Evolutionary conservation across 768 basidiomycete genomes (phyloP).

Genomic region (Myochromella boudieri): DNA sequence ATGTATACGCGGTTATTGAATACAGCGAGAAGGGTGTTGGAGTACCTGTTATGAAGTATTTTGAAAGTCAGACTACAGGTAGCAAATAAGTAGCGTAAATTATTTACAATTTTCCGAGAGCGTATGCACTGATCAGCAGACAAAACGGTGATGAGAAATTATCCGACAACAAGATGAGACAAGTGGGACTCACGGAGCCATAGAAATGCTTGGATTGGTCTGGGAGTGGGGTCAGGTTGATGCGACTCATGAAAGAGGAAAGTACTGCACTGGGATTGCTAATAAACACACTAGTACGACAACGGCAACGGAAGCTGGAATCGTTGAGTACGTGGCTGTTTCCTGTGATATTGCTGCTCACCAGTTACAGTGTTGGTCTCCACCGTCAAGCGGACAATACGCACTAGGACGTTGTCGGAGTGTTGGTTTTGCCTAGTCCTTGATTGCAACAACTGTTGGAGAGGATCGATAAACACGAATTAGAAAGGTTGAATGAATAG

Average conservation of each 20-base stretch:
- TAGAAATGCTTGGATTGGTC: constrained; percentile 14
- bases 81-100: background rate
- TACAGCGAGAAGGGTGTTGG: constrained; percentile 14
- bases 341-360: background rate
- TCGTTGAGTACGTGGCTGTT: background rate
- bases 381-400: constrained; percentile 14
- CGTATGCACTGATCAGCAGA: constrained; percentile 7
- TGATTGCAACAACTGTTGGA: constrained; percentile 9
- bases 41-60: no score
- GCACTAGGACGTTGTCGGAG: constrained; percentile 8
- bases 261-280: constrained; percentile 11
- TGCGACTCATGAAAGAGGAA: background rate
- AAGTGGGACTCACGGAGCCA: constrained; percentile 11
- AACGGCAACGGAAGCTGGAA: constrained; percentile 11
- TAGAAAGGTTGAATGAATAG: background rate
- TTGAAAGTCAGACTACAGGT: background rate
- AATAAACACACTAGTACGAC: constrained; percentile 12
- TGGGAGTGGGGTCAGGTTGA: background rate
- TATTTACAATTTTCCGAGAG: constrained; percentile 14
- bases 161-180: no score
- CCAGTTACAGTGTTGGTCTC: constrained; percentile 15
- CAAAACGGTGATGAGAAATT: background rate
- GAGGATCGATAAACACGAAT: no score
- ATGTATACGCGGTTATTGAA: constrained; percentile 17
- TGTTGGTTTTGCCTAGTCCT: constrained; percentile 8